These are phyloP conservation scores for Calocybe indica DNA, from an alignment of 768 basidiomycete genomes.

Conservation along the genomic window DNA sequence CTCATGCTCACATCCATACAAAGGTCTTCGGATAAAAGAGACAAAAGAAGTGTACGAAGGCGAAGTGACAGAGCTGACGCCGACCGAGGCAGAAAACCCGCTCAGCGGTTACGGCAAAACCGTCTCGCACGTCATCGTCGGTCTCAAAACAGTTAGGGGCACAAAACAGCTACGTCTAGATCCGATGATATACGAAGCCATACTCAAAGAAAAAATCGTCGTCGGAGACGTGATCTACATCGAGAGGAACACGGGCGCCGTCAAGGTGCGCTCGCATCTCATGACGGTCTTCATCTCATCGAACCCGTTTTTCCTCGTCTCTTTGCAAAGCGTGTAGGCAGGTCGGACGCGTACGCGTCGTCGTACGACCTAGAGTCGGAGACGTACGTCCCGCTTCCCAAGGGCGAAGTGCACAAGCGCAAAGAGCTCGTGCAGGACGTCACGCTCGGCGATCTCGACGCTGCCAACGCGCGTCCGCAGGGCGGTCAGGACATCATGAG, in stretches of 20 bases:
- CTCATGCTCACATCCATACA: not conserved
- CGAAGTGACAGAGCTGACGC: constrained; percentile 95
- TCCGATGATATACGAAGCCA: constrained; percentile 94
- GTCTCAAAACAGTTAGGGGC: constrained; percentile 88
- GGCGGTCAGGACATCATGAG: constrained; percentile 99
- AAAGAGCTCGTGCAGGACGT: constrained; percentile 20
- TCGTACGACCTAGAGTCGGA: constrained; percentile 98
- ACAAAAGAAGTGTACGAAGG: constrained; percentile 99
- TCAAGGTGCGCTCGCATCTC: constrained; percentile 62
- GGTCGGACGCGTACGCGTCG: constrained; percentile 95
- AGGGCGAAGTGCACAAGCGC: constrained; percentile 18
- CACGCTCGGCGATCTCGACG: constrained; percentile 83
- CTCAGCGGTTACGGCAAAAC: constrained; percentile 98
- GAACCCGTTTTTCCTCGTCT: constrained; percentile 4
- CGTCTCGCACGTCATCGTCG: constrained; percentile 95
- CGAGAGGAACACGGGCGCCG: constrained; percentile 89
- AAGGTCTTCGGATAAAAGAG: constrained; percentile 96
- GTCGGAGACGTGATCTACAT: constrained; percentile 97
- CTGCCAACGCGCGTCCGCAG: constrained; percentile 93
- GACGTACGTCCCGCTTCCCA: constrained; percentile 92
- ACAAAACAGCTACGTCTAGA: constrained; percentile 94
- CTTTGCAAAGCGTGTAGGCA: constrained; percentile 72
- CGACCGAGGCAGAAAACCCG: constrained; percentile 95
- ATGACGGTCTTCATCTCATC: not conserved
- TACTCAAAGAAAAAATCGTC: constrained; percentile 94